Evolutionary conservation across 148 eudicot genomes (phyloP), one percentile per base, ranked within the genome.

Genomic region (Dysphania ambrosioides): DNA sequence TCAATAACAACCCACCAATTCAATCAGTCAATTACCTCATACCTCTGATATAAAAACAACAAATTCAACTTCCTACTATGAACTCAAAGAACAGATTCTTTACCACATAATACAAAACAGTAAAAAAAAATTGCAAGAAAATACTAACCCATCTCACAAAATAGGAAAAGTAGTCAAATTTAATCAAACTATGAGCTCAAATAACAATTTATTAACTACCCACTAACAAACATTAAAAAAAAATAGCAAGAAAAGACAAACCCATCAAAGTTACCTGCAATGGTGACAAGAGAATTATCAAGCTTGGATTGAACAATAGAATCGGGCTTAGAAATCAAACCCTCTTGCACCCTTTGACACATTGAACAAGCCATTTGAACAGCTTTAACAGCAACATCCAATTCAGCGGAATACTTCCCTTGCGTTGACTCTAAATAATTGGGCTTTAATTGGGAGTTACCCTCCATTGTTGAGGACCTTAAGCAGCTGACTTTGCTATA

Each of bases 271-370:
- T 35, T 72, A 90, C 97, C 97, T 71, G 98, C 98, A 78, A 93
- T 73, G 61, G 98, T 93, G 26, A 91, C 97, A 71, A 83, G 97
- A 24, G 97, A 91, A 80, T 93, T 83, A 71, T 93, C 97, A 75
- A 83, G 86, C 72, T 93, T 91, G 62, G 91, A 84, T 70, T 79
- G 74, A 58, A 93, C 89, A 60, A 84, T 80, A 71, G 73, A 77
- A 66, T 47, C 44, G 0, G 83, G 8, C 72, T 72, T 32, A 75
- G 87, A 85, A 75, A 88, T 36, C 70, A 91, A 68, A 66, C 82
- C 76, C 57, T 81, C 71, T 72, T 93, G 98, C 49, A 93, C 88
- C 72, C 79, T 85, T 72, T 75, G 84, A 68, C 98, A 91, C n/a
- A 91, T 73, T 68, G 76, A 78, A 79, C 91, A 89, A 16, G 95